Evolutionary conservation across 2,329 filamentous ascomycete species (phyloP).

Genomic region (Scopulariopsis brevicaulis): DNA sequence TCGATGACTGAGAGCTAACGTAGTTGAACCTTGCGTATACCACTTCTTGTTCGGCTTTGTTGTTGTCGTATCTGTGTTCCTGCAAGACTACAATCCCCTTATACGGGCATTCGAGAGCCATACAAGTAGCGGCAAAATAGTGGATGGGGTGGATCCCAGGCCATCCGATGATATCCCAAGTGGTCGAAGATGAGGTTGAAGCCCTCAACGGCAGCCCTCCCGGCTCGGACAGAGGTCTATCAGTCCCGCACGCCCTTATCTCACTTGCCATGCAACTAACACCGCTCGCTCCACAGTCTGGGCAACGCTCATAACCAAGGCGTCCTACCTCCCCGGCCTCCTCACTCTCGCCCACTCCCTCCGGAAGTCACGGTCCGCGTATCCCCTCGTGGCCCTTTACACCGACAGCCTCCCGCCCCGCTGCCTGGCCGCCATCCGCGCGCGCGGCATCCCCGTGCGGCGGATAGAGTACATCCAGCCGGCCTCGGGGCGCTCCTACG

Average conservation of each 20-base stretch:
- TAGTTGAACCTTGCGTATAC: too few species aligned
- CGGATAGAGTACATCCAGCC: conserved; percentile 65
- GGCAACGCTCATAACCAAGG: conserved; percentile 81
- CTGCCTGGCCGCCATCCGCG: conserved; percentile 57
- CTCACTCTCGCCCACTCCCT: conserved; percentile 73
- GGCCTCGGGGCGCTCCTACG: conserved; percentile 52
- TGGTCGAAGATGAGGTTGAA: not conserved
- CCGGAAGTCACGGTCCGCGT: conserved; percentile 50
- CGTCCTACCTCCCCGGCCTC: conserved; percentile 69
- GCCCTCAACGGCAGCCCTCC: not conserved
- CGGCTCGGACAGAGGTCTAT: not conserved
- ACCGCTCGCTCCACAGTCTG: conserved; percentile 49
- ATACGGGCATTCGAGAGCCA: too few species aligned
- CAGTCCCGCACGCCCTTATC: too few species aligned
- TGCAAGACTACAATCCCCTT: too few species aligned
- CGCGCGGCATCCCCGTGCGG: conserved; percentile 57
- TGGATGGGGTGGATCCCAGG: not conserved
- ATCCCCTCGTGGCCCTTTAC: conserved; percentile 75
- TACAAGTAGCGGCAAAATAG: not conserved
- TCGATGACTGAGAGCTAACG: too few species aligned
- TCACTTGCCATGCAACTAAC: not conserved
- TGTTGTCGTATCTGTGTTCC: too few species aligned
- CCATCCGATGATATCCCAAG: not conserved
- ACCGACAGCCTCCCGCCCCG: conserved; percentile 62
- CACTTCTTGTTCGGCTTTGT: too few species aligned